A percentile compares a stretch with the other conserved stretches of the same genome.
Evolutionary conservation across 2,329 filamentous ascomycete species (phyloP).

Genomic region (Akanthomyces lecanii): DNA sequence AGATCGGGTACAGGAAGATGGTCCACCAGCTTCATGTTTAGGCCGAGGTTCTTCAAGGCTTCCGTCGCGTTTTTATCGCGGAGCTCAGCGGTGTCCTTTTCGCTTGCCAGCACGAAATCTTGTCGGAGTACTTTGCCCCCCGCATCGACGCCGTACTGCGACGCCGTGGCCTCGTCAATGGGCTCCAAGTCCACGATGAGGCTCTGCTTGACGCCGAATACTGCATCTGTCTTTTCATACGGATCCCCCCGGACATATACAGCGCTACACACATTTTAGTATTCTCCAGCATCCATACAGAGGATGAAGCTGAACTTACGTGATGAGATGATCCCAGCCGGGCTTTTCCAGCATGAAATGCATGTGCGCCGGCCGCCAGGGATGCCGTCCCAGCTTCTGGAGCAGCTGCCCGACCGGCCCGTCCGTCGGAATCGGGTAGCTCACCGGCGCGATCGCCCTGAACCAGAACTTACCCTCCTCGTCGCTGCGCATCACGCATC

Average conservation of each 20-base stretch:
- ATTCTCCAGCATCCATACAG: neutral
- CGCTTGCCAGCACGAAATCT: conserved; percentile 73
- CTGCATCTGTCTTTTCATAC: conserved; percentile 78
- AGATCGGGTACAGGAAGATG: conserved; percentile 71
- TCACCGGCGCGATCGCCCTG: conserved; percentile 76
- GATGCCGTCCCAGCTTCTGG: conserved; percentile 63
- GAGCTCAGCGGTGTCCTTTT: conserved; percentile 63
- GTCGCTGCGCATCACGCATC: conserved; percentile 28
- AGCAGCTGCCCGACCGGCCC: conserved; percentile 76
- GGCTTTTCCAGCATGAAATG: conserved; percentile 86
- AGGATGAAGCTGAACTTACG: conserved; percentile 49
- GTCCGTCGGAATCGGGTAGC: conserved; percentile 81
- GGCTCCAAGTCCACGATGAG: conserved; percentile 61
- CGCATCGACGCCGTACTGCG: conserved; percentile 59
- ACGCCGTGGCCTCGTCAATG: conserved; percentile 49
- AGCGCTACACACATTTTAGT: conserved; percentile 45
- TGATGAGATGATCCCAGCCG: conserved; percentile 76
- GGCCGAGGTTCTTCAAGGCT: conserved; percentile 62
- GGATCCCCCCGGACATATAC: conserved; percentile 74
- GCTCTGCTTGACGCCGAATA: conserved; percentile 82
- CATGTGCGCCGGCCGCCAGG: conserved; percentile 72
- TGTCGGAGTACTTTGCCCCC: conserved; percentile 62
- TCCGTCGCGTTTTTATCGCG: conserved; percentile 60
- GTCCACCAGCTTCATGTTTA: conserved; percentile 65
- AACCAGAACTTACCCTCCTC: conserved; percentile 63